A percentile compares a stretch with the other conserved stretches of the same genome.
phyloP scores from a whole-genome alignment of 306 rosid genomes.

The Cucumis hystrix region DNA sequence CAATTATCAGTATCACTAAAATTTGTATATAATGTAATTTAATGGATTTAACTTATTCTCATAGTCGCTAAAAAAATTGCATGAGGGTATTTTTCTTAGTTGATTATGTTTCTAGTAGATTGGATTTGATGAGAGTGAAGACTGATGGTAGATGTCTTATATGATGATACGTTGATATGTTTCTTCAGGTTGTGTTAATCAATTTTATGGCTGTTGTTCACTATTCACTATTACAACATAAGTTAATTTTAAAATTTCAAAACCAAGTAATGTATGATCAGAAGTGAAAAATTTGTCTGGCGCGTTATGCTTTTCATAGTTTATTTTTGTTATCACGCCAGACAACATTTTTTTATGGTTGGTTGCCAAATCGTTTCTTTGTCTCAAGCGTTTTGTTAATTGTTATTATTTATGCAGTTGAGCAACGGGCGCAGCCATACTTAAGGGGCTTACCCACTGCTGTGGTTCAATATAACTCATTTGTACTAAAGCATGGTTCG shows the following conservation, averaged over 20 bases:
- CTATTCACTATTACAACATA: background rate
- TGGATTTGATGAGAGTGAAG: background rate
- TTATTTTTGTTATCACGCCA: background rate
- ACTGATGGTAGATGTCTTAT: background rate
- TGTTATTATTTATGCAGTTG: slow-evolving; percentile 35
- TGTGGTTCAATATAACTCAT: slow-evolving; percentile 77
- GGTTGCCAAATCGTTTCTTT: background rate
- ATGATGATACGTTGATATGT: background rate
- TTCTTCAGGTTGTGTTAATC: background rate
- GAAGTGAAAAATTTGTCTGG: background rate
- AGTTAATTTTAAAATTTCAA: too few species aligned
- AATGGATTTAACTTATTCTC: background rate
- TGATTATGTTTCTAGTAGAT: background rate
- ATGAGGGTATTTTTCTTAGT: background rate
- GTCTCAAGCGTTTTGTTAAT: background rate
- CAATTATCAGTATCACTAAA: background rate
- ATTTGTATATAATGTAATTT: background rate
- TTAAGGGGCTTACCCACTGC: slow-evolving; percentile 77
- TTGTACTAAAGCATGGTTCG: slow-evolving; percentile 72
- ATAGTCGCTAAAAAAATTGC: background rate
- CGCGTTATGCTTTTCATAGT: background rate
- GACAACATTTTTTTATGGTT: background rate
- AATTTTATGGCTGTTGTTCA: background rate
- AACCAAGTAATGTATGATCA: background rate
- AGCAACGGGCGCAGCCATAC: slow-evolving; percentile 72